Evolutionary conservation across 2,329 filamentous ascomycete genomes (phyloP), one percentile per base, ranked within the genome.

Genomic region (Rugonectria rugulosa): DNA sequence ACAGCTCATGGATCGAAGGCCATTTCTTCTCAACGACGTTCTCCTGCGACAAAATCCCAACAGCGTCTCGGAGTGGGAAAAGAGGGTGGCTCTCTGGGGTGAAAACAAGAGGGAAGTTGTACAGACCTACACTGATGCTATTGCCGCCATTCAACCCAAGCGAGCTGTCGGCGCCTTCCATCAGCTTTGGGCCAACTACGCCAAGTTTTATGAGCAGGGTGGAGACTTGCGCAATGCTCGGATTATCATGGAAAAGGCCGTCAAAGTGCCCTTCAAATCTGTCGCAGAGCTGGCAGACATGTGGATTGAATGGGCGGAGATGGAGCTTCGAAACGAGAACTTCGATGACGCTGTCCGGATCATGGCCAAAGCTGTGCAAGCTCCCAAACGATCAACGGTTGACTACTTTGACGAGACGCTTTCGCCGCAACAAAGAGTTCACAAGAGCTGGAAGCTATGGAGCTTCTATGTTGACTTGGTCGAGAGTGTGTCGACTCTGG

Each of bases 371-470:
- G 95, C 95, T 15, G 94, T 95, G 5, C 93, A 97, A 73, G 91
- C 95, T n/a, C 93, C 95, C 0, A 98, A 98, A 75, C 82, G 92
- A 62, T 97, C 94, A n/a, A 96, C 88, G 2, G 92, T 99, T n/a
- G 95, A 99, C 77, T 99, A 98, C 72, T 99, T 98, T 69, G 95
- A 99, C 72, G 96, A 99, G 72, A 92, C 86, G 0, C 79, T 99
- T 6, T 92, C 92, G 2, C 94, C 95, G 4, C 95, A 99, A 72
- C 95, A 98, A 77, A 86, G 96, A 60, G 91, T 99, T 3, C 95
- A 99, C 78, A 99, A 99, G 81, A 97, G 92, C 71, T 99, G 95
- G 95, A 99, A 98, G 73, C 78, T 99, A 10, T 99, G 95, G 95
- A 97, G 92, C 75, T 99, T 99, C 79, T 99, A 99, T 68, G 93